phyloP scores from a whole-genome alignment of 768 basidiomycete genomes.

The Trametes maxima region DNA sequence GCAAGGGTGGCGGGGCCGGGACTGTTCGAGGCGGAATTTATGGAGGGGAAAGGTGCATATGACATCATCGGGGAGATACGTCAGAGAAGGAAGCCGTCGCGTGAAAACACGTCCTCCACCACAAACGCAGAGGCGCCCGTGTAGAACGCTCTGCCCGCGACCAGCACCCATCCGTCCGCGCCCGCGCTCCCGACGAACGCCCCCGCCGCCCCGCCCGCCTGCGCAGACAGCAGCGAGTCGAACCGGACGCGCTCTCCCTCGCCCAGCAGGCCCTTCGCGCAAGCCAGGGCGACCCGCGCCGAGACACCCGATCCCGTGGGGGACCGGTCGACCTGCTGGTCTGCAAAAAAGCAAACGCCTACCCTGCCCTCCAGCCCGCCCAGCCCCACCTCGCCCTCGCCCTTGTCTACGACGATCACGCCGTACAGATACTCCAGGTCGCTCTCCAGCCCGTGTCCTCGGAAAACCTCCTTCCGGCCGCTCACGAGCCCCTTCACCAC shows the following conservation, averaged over 20 bases:
- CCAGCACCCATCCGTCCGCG: constrained; percentile 27
- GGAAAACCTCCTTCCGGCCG: constrained; percentile 28
- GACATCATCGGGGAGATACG: constrained; percentile 28
- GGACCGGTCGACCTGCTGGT: constrained; percentile 44
- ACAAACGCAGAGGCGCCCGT: constrained; percentile 33
- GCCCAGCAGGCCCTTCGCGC: constrained; percentile 33
- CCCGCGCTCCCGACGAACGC: constrained; percentile 22
- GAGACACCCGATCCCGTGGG: constrained; percentile 43
- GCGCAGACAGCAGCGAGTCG: constrained; percentile 38
- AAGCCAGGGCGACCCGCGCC: constrained; percentile 41
- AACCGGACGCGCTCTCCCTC: constrained; percentile 36
- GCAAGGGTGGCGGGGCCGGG: constrained; percentile 4
- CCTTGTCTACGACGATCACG: constrained; percentile 39
- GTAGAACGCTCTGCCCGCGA: constrained; percentile 38
- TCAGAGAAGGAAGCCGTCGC: constrained; percentile 24
- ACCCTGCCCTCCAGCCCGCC: constrained; percentile 22
- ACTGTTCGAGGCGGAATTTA: constrained; percentile 13
- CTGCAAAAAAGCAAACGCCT: constrained; percentile 42
- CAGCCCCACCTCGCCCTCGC: constrained; percentile 17
- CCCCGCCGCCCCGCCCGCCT: constrained; percentile 14
- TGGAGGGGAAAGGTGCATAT: constrained; percentile 19
- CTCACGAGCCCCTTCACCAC: constrained; percentile 32
- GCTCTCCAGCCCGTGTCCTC: constrained; percentile 33
- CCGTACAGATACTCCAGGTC: constrained; percentile 43
- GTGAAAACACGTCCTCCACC: constrained; percentile 21